These are phyloP conservation scores for Sugiyamaella castrensis DNA, from an alignment of 1,139 yeast species.

Conservation along the genomic window DNA sequence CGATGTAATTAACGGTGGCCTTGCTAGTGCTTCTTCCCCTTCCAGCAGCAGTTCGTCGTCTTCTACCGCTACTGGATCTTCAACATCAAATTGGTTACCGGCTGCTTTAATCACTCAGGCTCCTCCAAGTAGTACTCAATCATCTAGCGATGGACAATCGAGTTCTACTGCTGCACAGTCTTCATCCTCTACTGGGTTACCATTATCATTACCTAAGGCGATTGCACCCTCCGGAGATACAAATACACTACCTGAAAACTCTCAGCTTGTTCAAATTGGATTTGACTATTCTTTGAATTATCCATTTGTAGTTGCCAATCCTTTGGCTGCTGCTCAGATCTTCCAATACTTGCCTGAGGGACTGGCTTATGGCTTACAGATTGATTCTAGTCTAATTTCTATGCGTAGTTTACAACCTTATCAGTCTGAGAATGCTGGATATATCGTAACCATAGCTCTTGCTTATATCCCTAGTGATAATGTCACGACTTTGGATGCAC, in stretches of 20 bases:
- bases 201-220: constrained; percentile 37
- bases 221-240: constrained; percentile 40
- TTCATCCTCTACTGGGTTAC: constrained; percentile 27
- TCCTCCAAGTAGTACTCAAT: constrained; percentile 20
- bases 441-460: constrained; percentile 40
- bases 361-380: constrained; percentile 37
- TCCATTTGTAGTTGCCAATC: constrained; percentile 41
- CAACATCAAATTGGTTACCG: constrained; percentile 36
- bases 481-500: constrained; percentile 31
- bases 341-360: constrained; percentile 43
- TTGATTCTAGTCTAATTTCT: constrained; percentile 29
- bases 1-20: constrained; percentile 11
- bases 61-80: constrained; percentile 14
- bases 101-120: constrained; percentile 31
- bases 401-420: constrained; percentile 40
- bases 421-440: constrained; percentile 32
- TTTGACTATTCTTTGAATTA: constrained; percentile 42
- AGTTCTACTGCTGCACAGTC: constrained; percentile 20
- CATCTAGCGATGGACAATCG: constrained; percentile 14
- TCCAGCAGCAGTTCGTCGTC: constrained; percentile 5
- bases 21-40: constrained; percentile 14
- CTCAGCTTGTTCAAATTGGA: constrained; percentile 40
- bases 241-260: constrained; percentile 31
- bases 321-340: constrained; percentile 44
- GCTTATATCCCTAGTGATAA: constrained; percentile 37